phyloP scores from a whole-genome alignment of 768 basidiomycete species.

The Krasilnikovozyma curviuscula region DNA sequence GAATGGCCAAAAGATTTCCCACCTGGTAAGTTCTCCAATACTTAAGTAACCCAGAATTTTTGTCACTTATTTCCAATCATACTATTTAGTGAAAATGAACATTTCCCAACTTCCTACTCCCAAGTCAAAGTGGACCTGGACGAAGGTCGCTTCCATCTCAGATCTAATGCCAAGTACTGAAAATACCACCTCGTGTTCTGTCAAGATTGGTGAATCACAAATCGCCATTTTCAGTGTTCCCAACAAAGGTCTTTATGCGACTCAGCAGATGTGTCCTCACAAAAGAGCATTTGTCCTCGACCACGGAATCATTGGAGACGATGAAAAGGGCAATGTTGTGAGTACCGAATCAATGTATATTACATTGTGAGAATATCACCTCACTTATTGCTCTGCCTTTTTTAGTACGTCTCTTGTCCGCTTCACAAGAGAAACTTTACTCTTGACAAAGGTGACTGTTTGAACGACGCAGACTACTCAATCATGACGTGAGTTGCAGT shows the following conservation, averaged over 20 bases:
- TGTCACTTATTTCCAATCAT: too few relatives aligned
- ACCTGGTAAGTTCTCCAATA: slow-evolving; percentile 16
- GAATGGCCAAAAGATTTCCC: slow-evolving; percentile 46
- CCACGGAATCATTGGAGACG: slow-evolving; percentile 46
- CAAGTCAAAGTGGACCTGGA: slow-evolving; percentile 41
- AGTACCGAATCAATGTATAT: too few relatives aligned
- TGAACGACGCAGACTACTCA: slow-evolving; percentile 41
- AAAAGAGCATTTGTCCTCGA: slow-evolving; percentile 47
- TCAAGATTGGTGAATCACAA: slow-evolving; percentile 31
- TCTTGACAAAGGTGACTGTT: slow-evolving; percentile 38
- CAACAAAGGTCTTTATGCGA: slow-evolving; percentile 40
- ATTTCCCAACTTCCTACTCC: slow-evolving; percentile 30
- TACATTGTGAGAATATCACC: too few relatives aligned
- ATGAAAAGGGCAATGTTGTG: slow-evolving; percentile 37
- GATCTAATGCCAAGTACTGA: slow-evolving; percentile 35
- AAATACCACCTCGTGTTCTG: slow-evolving; percentile 30
- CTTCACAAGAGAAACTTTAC: slow-evolving; percentile 50
- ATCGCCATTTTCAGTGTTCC: slow-evolving; percentile 51
- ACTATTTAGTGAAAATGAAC: slow-evolving; percentile 30
- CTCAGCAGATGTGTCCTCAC: slow-evolving; percentile 39
- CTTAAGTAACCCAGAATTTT: not conserved
- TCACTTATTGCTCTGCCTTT: too few relatives aligned
- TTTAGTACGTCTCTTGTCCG: slow-evolving; percentile 30
- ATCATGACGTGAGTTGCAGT: slow-evolving; percentile 5
- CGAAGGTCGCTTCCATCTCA: slow-evolving; percentile 31